Conservation (phyloP, 208 protist species). For the Angomonas deanei region DNA sequence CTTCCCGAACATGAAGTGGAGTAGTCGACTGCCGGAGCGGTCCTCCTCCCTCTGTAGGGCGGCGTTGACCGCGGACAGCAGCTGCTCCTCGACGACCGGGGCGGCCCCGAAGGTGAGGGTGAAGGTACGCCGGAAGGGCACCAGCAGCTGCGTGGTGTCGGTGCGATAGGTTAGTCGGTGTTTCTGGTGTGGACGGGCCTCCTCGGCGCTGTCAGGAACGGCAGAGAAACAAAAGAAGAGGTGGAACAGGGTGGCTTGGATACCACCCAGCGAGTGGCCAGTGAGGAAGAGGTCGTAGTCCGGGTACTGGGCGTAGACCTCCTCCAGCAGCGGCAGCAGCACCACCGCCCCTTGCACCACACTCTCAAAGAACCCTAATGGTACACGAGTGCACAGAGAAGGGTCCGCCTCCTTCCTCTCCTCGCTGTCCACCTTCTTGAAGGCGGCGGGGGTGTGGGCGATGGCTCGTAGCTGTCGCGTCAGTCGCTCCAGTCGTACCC, state of each 20-base stretch:
- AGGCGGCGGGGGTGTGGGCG: not conserved
- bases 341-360: conserved; percentile 28
- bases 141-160: not conserved
- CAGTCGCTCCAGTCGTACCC: not conserved
- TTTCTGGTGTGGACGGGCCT: not conserved
- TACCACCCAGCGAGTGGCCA: conserved; percentile 78
- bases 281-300: conserved; percentile 66
- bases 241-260: conserved; percentile 71
- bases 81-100: conserved; percentile 45
- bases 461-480: not conserved
- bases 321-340: conserved; percentile 31
- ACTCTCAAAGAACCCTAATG: conserved; percentile 57
- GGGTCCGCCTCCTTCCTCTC: not conserved
- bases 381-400: conserved; percentile 48
- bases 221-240: conserved; percentile 46
- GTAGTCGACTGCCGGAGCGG: conserved; percentile 31
- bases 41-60: conserved; percentile 14
- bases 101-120: conserved; percentile 55
- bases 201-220: conserved; percentile 6
- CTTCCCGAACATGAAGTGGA: conserved; percentile 51
- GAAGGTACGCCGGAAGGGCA: conserved; percentile 23
- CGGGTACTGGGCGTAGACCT: conserved; percentile 37
- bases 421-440: not conserved
- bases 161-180: not conserved
- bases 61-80: conserved; percentile 14